Evolutionary conservation across 495 filamentous ascomycete genomes (phyloP).

Genomic region (Aspergillus funiculosus): DNA sequence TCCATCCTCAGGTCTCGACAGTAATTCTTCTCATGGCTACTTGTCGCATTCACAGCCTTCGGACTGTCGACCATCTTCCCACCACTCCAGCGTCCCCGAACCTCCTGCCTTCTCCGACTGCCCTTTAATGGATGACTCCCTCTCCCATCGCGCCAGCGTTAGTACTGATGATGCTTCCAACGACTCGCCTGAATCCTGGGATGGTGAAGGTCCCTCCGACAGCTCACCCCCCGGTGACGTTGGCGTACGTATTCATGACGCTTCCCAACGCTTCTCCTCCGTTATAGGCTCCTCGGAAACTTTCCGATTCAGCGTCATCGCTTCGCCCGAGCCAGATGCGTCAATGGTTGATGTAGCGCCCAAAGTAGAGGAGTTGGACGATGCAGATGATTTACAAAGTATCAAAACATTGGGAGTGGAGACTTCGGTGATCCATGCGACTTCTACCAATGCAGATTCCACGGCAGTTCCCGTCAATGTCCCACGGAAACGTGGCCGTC

Average conservation of each 20-base stretch:
- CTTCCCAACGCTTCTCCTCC: slow-evolving; percentile 13
- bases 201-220: slow-evolving; percentile 23
- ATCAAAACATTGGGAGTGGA: slow-evolving; percentile 35
- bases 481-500: slow-evolving; percentile 64
- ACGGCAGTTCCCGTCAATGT: slow-evolving; percentile 35
- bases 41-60: slow-evolving; percentile 1
- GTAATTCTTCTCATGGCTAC: slow-evolving; percentile 14
- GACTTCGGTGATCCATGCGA: slow-evolving; percentile 16
- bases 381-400: slow-evolving; percentile 31
- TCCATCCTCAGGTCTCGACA: slow-evolving; percentile 16
- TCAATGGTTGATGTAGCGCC: slow-evolving; percentile 26
- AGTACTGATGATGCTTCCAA: slow-evolving; percentile 37
- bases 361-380: slow-evolving; percentile 45
- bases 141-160: slow-evolving; percentile 33
- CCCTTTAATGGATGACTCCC: slow-evolving; percentile 25
- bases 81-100: slow-evolving; percentile 21
- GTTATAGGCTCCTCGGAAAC: slow-evolving; percentile 16
- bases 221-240: slow-evolving; percentile 23
- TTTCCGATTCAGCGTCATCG: slow-evolving; percentile 18
- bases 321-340: slow-evolving; percentile 18
- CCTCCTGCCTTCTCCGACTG: slow-evolving; percentile 21
- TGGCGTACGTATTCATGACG: slow-evolving; percentile 21
- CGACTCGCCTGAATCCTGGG: slow-evolving; percentile 34
- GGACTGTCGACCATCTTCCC: slow-evolving; percentile 17
- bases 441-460: slow-evolving; percentile 19